A percentile compares a stretch with the other conserved stretches of the same genome.
phyloP scores from a whole-genome alignment of 176 grass and related monocot genomes.

The Pontederia paniculata region DNA sequence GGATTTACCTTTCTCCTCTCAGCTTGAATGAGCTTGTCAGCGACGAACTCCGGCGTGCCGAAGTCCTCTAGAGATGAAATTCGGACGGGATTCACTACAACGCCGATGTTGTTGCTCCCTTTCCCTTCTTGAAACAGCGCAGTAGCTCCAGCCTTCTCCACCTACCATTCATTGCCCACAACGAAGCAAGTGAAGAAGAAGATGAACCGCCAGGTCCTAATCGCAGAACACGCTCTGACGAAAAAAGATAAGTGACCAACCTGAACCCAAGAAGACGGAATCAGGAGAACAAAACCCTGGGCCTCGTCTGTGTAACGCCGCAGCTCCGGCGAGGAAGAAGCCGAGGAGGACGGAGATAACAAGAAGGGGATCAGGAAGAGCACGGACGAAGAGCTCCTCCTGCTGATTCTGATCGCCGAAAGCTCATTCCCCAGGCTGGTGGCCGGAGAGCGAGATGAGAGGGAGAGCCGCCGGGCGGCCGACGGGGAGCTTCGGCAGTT shows the following conservation, averaged over 20 bases:
- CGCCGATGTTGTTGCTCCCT: slow-evolving; percentile 72
- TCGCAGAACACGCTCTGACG: not conserved
- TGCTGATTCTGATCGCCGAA: not conserved
- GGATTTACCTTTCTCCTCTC: slow-evolving; percentile 70
- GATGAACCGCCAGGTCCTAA: not conserved
- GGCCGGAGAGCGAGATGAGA: too few species aligned
- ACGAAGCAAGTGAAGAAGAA: not conserved
- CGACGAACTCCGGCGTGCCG: slow-evolving; percentile 72
- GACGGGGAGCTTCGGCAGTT: too few species aligned
- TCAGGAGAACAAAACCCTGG: slow-evolving; percentile 70
- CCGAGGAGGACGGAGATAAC: not conserved
- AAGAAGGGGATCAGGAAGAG: slow-evolving; percentile 1
- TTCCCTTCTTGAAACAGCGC: slow-evolving; percentile 64
- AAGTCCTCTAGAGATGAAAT: slow-evolving; percentile 70
- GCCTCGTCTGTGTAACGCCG: slow-evolving; percentile 46
- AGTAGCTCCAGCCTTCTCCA: slow-evolving; percentile 81
- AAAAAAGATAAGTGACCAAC: slow-evolving; percentile 20
- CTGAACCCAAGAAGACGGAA: slow-evolving; percentile 63
- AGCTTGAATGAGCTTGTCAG: slow-evolving; percentile 72
- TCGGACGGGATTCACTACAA: slow-evolving; percentile 76
- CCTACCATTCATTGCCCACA: slow-evolving; percentile 28
- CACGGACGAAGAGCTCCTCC: slow-evolving; percentile 1
- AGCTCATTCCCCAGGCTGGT: too few species aligned
- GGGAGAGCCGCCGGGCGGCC: too few species aligned
- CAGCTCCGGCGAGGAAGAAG: slow-evolving; percentile 16